Conservation (phyloP, 352 stramenopile species). For the Phytophthora cactorum region DNA sequence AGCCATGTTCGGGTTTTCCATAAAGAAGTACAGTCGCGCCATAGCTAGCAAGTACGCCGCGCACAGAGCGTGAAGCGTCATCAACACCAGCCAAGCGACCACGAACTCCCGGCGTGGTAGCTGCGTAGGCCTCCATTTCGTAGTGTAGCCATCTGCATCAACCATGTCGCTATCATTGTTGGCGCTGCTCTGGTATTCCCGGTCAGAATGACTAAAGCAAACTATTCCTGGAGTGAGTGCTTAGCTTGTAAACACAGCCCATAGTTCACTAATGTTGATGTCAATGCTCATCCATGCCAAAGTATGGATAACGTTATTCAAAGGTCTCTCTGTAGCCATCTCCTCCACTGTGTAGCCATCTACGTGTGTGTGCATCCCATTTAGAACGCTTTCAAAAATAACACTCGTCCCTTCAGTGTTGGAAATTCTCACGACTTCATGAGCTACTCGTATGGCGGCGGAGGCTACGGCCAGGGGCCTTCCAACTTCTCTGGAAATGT, state of each 20-base stretch:
- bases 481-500: constrained; percentile 23
- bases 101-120: constrained; percentile 9
- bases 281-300: too few species aligned
- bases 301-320: too few species aligned
- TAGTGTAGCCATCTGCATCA: not conserved
- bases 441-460: constrained; percentile 33
- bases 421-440: not conserved
- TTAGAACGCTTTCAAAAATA: not conserved
- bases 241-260: too few species aligned
- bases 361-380: not conserved
- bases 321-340: not conserved
- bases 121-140: not conserved
- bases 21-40: constrained; percentile 5
- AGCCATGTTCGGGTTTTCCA: not conserved
- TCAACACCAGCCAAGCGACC: constrained; percentile 3
- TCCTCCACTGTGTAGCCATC: not conserved
- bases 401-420: constrained; percentile 8
- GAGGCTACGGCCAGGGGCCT: constrained; percentile 22
- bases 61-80: constrained; percentile 9
- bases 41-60: constrained; percentile 6
- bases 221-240: not conserved
- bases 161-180: not conserved
- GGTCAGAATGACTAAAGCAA: not conserved
- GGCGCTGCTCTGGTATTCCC: too few species aligned
- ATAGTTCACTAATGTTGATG: too few species aligned